Evolutionary conservation across 1,284 basidiomycete species (phyloP).

Genomic region (Ceratobasidium sp.): DNA sequence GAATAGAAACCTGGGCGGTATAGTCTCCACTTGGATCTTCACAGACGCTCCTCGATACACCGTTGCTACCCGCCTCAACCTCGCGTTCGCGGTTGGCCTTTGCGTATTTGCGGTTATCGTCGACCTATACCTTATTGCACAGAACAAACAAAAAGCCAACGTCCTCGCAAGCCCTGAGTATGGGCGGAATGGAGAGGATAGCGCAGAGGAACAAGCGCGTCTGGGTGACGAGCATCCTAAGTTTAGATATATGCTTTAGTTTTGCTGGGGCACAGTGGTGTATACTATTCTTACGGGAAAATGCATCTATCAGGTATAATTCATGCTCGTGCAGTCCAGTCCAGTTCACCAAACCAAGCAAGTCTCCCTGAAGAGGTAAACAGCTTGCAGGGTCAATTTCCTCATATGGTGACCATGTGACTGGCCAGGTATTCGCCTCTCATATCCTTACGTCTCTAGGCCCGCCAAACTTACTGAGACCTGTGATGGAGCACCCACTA

Average conservation of each 20-base stretch:
- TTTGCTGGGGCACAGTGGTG: not conserved
- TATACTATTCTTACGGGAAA: not conserved
- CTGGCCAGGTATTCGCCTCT: no score
- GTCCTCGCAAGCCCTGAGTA: conserved; percentile 24
- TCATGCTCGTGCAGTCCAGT: no score
- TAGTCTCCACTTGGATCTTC: conserved; percentile 39
- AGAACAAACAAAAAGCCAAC: conserved; percentile 40
- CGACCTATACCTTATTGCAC: conserved; percentile 41
- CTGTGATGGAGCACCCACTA: no score
- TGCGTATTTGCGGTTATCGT: conserved; percentile 40
- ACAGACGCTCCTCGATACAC: conserved; percentile 36
- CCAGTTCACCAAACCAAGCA: no score
- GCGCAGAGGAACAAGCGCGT: conserved; percentile 24
- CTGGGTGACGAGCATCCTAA: conserved; percentile 37
- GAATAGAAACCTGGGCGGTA: conserved; percentile 30
- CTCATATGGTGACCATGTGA: no score
- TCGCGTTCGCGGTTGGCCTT: conserved; percentile 34
- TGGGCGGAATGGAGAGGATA: conserved; percentile 32
- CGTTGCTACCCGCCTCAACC: conserved; percentile 34
- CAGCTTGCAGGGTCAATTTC: no score
- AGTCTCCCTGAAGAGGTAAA: no score
- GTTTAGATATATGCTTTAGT: conserved; percentile 37
- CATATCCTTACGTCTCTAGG: no score
- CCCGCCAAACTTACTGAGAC: no score
- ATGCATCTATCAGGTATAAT: not conserved